phyloP scores from a whole-genome alignment of 2,329 filamentous ascomycete genomes.

The Lojkania enalia region DNA sequence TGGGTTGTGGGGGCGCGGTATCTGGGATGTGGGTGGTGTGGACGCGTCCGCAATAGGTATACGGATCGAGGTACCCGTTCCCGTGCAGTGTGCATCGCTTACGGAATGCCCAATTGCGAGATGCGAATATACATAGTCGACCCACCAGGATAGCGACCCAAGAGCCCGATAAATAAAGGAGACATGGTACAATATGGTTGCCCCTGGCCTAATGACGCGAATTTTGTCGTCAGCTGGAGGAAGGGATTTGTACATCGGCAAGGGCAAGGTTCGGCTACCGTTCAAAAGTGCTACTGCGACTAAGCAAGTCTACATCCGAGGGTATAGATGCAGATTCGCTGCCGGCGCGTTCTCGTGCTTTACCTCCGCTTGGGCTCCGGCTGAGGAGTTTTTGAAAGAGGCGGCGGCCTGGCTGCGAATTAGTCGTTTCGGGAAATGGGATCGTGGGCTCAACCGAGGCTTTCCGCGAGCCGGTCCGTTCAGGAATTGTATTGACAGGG shows the following conservation, averaged over 20 bases:
- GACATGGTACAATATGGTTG: slow-evolving; percentile 25
- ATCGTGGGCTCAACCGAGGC: slow-evolving; percentile 33
- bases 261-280: slow-evolving; percentile 25
- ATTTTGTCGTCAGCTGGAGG: slow-evolving; percentile 24
- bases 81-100: slow-evolving; percentile 2
- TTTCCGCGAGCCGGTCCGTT: slow-evolving; percentile 26
- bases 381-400: slow-evolving; percentile 49
- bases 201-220: slow-evolving; percentile 21
- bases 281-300: slow-evolving; percentile 42
- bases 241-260: slow-evolving; percentile 14
- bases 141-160: background rate
- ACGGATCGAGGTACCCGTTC: slow-evolving; percentile 17
- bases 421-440: slow-evolving; percentile 36
- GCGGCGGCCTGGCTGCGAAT: slow-evolving; percentile 36
- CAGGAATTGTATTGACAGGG: slow-evolving; percentile 25
- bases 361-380: slow-evolving; percentile 49
- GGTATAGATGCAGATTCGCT: slow-evolving; percentile 40
- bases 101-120: background rate
- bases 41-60: slow-evolving; percentile 12
- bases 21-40: slow-evolving; percentile 5
- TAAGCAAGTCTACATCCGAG: slow-evolving; percentile 35
- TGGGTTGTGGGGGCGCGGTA: background rate
- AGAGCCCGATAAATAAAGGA: slow-evolving; percentile 5
- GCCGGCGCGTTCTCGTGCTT: slow-evolving; percentile 36
- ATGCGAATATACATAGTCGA: background rate